Percentiles rank a stretch among this genome's conserved stretches.
These are phyloP conservation scores for Vachellia collinsii DNA, from an alignment of 306 rosid species.

Conservation along the genomic window DNA sequence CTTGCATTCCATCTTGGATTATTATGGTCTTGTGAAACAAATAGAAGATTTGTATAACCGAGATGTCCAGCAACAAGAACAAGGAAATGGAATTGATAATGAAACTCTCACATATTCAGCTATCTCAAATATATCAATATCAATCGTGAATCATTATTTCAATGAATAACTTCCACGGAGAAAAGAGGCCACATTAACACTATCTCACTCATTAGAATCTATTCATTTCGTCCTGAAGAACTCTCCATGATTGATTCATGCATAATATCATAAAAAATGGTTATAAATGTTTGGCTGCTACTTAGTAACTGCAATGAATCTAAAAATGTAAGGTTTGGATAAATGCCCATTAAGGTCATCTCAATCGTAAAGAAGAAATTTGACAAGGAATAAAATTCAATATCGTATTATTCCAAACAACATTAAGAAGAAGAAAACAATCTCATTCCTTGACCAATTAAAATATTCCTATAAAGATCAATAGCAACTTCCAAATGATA, in stretches of 20 bases:
- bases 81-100: neutral
- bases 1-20: conserved; percentile 31
- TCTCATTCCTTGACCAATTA: neutral
- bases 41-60: neutral
- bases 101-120: neutral
- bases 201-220: neutral
- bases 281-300: neutral
- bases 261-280: neutral
- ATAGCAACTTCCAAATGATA: neutral
- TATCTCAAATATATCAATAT: neutral
- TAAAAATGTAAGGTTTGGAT: neutral
- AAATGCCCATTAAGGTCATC: conserved; percentile 5
- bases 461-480: neutral
- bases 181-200: neutral
- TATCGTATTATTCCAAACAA: too few relatives aligned
- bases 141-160: neutral
- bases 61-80: neutral
- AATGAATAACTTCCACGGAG: neutral
- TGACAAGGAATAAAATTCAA: neutral
- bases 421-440: neutral
- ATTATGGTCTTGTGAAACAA: conserved; percentile 11
- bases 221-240: neutral
- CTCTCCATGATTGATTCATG: neutral
- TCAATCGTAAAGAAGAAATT: neutral
- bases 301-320: neutral